Evolutionary conservation across 768 basidiomycete species (phyloP).

Genomic region (Asterophora lycoperdoides): DNA sequence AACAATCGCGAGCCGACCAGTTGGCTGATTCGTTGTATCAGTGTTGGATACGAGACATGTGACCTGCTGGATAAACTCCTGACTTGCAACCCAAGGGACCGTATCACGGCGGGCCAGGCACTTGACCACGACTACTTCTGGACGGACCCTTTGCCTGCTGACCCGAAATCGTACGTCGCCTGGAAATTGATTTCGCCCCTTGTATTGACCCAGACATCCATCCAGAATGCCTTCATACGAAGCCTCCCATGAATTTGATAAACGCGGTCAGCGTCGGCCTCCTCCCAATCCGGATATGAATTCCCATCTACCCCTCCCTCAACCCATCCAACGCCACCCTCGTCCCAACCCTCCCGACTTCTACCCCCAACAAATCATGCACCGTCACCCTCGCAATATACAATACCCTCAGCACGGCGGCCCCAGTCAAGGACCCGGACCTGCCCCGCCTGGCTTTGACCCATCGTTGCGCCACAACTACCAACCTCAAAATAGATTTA

Average conservation of each 20-base stretch:
- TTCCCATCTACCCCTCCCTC: neutral
- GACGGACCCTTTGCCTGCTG: conserved; percentile 83
- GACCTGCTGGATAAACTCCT: conserved; percentile 83
- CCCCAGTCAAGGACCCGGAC: neutral
- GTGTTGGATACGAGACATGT: conserved; percentile 67
- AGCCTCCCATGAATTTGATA: conserved; percentile 70
- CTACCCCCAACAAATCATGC: conserved; percentile 1
- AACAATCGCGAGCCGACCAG: conserved; percentile 7
- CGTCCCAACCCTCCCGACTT: conserved; percentile 7
- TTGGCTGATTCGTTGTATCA: conserved; percentile 29
- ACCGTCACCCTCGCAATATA: conserved; percentile 7
- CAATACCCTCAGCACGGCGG: conserved; percentile 34
- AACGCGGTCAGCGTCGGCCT: conserved; percentile 19
- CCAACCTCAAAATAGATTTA: conserved; percentile 1
- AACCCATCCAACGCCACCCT: neutral
- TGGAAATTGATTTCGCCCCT: neutral
- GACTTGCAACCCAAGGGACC: conserved; percentile 75
- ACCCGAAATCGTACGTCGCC: conserved; percentile 66
- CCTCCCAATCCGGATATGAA: neutral
- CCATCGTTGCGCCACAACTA: neutral
- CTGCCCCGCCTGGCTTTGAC: neutral
- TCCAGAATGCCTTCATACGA: conserved; percentile 70
- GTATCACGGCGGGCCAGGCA: conserved; percentile 82
- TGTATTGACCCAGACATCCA: neutral
- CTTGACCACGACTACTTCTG: conserved; percentile 95